These are phyloP conservation scores for Pichia sp. DNA, from an alignment of 1,139 yeast genomes.

Conservation along the genomic window DNA sequence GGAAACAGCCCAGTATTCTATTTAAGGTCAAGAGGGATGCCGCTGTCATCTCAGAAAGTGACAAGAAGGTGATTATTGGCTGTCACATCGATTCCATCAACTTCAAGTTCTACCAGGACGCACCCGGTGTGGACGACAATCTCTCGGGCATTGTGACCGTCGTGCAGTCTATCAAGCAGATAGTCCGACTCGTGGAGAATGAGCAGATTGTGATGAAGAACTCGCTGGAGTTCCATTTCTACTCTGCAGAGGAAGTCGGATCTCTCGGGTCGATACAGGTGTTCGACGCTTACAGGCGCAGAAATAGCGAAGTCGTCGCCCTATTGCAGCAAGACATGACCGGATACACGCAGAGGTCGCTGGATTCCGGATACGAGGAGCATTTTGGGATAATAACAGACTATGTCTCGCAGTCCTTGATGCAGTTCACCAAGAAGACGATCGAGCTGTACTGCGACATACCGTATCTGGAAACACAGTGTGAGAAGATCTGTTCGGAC, in stretches of 20 bases:
- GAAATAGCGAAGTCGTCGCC: constrained; percentile 54
- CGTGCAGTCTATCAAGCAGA: constrained; percentile 9
- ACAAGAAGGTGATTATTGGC: constrained; percentile 60
- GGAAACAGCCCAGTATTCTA: constrained; percentile 58
- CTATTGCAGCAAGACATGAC: constrained; percentile 97
- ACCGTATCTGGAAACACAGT: constrained; percentile 66
- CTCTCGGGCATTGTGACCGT: constrained; percentile 75
- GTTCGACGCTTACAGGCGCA: constrained; percentile 49
- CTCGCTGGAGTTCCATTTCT: constrained; percentile 87
- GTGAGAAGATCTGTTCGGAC: constrained; percentile 94
- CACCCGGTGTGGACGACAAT: constrained; percentile 97
- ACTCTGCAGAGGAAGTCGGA: constrained; percentile 94
- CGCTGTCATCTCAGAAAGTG: neutral
- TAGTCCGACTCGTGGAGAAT: neutral
- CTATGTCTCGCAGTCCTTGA: constrained; percentile 57
- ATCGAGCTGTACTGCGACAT: constrained; percentile 60
- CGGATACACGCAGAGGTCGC: constrained; percentile 62
- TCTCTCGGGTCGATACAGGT: constrained; percentile 81
- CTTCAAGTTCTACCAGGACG: constrained; percentile 56
- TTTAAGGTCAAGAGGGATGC: constrained; percentile 33
- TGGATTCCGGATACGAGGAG: constrained; percentile 55
- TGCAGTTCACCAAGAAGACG: constrained; percentile 57
- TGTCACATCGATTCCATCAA: constrained; percentile 89
- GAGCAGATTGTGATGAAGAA: constrained; percentile 38
- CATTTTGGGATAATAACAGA: constrained; percentile 80